Evolutionary conservation across 305 asterid genomes (phyloP), one percentile per base, ranked within the genome.

Genomic region (Fraxinus greggii): DNA sequence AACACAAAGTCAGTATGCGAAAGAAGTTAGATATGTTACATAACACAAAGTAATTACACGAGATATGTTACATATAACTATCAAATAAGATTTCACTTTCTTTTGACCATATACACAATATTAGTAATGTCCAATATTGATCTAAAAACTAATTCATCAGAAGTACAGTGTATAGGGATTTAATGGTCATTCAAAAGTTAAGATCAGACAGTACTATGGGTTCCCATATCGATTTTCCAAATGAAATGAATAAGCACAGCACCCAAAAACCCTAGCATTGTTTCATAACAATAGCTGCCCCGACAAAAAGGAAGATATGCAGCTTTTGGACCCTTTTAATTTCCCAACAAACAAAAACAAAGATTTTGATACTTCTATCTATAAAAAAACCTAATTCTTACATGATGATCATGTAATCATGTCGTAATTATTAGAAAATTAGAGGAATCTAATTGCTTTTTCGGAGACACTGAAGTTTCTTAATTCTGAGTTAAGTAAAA

Each of bases 301-400:
- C 95, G 95, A 93, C 97, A 92, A 91, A 91, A 89, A 90, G 97
- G 94, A 92, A 87, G 91, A 89, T 87, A 75, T 86, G 91, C 97
- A 91, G 95, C 98, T 92, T 93, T 95, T 93, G 76, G 87, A 87
- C 80, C 90, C 89, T 86, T 91, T 88, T 86, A 92, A 90, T 89
- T 93, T 93, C 93, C 97, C 97, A 94, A 93, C 94, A 59, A 59
- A 7, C 69, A 54, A 54, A 89, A 89, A 86, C 87, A 77, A 85
- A 83, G 86, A 89, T 89, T 85, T 90, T 88, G 65, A 81, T 80
- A 82, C 83, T 81, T 63, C 83, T 19, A 29, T 32, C 12, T 0
- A 13, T 38, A 10, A 7, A 7, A 19, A 19, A 59, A 1, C 6
- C 24, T 21, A 19, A 19, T 78, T 87, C 79, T 36, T 21, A 48